phyloP scores from a whole-genome alignment of 257 asterid species.

The Capsicum chinense region DNA sequence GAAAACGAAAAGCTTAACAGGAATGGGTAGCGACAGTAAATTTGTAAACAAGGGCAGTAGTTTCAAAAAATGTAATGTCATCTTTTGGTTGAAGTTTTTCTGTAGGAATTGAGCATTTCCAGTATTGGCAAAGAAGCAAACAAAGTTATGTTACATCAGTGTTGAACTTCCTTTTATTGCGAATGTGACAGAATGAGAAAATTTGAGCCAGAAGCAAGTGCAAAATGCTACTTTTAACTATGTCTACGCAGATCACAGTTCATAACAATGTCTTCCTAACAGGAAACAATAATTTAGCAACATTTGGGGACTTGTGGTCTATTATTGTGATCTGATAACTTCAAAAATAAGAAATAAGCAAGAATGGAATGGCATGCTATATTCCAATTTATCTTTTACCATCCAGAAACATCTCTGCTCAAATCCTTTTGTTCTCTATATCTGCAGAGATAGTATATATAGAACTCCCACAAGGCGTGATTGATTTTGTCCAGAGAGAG shows the following conservation, averaged over 20 bases:
- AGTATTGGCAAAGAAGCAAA: too few species aligned
- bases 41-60: too few species aligned
- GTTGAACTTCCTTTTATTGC: too few species aligned
- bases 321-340: not conserved
- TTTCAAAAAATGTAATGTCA: too few species aligned
- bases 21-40: too few species aligned
- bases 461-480: not conserved
- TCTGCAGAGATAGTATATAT: not conserved
- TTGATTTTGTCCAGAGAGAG: slow-evolving; percentile 5
- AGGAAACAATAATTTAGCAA: not conserved
- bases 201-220: not conserved
- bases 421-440: not conserved
- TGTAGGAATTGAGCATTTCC: too few species aligned
- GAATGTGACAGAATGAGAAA: too few species aligned
- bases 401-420: slow-evolving; percentile 22
- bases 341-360: not conserved
- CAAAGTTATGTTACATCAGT: too few species aligned
- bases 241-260: not conserved
- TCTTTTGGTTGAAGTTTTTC: too few species aligned
- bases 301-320: not conserved
- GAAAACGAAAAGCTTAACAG: too few species aligned
- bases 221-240: not conserved
- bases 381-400: not conserved
- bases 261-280: not conserved
- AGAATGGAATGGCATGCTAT: not conserved